These are phyloP conservation scores for Austroboletus eburneus DNA, from an alignment of 768 basidiomycete species.

Conservation along the genomic window DNA sequence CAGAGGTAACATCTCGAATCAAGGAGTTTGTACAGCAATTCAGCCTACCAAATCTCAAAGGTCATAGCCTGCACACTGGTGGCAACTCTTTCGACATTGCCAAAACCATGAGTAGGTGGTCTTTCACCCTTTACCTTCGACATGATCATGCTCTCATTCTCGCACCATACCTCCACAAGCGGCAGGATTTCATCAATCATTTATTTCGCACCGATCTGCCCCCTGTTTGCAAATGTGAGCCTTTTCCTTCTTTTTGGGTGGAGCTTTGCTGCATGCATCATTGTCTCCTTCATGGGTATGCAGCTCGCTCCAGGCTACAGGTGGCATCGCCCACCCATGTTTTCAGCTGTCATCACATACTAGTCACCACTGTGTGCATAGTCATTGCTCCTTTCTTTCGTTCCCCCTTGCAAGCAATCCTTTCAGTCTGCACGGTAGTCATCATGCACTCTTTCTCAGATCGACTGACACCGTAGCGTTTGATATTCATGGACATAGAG, in stretches of 20 bases:
- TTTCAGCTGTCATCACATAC: too few species aligned
- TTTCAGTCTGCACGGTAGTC: too few species aligned
- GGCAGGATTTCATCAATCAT: background rate
- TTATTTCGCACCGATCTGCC: background rate
- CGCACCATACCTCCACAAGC: background rate
- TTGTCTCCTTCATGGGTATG: background rate
- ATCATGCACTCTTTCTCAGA: too few species aligned
- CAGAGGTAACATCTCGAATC: background rate
- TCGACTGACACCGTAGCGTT: too few species aligned
- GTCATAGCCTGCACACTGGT: background rate
- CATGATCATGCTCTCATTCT: background rate
- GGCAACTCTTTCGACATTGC: background rate
- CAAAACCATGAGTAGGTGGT: background rate
- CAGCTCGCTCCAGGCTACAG: background rate
- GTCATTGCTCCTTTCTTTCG: too few species aligned
- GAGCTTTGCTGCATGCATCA: background rate
- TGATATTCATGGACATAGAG: too few species aligned
- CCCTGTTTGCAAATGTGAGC: too few species aligned
- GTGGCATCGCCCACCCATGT: too few species aligned
- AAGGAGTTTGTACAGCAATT: background rate
- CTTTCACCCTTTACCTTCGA: background rate
- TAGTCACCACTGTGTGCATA: too few species aligned
- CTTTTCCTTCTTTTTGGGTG: background rate
- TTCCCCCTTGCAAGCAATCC: too few species aligned
- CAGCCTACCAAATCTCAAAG: background rate